phyloP scores from a whole-genome alignment of 768 basidiomycete species.

The Xerocomus brunneocitrinus region DNA sequence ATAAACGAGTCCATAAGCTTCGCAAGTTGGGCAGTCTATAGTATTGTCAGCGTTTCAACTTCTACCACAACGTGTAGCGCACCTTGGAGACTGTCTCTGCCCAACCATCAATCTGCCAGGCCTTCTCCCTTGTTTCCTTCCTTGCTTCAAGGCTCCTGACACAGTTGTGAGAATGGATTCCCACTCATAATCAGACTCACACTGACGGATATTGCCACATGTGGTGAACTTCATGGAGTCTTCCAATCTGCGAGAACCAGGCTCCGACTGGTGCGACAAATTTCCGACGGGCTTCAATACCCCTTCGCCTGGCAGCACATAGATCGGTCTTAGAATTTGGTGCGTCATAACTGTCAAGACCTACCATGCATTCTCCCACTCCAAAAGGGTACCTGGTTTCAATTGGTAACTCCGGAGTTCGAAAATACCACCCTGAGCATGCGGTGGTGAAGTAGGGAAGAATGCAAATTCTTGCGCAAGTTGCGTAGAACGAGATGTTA shows the following conservation, averaged over 20 bases:
- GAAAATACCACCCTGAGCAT: constrained; percentile 84
- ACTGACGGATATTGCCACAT: constrained; percentile 95
- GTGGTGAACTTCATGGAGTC: constrained; percentile 87
- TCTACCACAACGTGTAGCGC: constrained; percentile 13
- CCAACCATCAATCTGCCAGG: constrained; percentile 96
- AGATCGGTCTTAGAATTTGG: constrained; percentile 2
- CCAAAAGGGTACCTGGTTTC: constrained; percentile 83
- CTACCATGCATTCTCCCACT: constrained; percentile 94
- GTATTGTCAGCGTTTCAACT: constrained; percentile 1
- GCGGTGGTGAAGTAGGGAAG: constrained; percentile 87
- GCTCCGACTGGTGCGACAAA: constrained; percentile 84
- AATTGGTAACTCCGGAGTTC: constrained; percentile 88
- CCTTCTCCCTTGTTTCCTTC: constrained; percentile 81
- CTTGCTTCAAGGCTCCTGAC: constrained; percentile 68
- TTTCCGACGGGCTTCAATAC: constrained; percentile 88
- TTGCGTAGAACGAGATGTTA: constrained; percentile 70
- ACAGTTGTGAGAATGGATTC: constrained; percentile 8
- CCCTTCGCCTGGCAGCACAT: constrained; percentile 62
- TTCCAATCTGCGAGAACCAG: constrained; percentile 89
- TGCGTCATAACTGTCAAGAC: constrained; percentile 11
- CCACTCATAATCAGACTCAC: constrained; percentile 4
- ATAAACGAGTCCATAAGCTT: constrained; percentile 86
- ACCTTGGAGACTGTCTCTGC: constrained; percentile 92
- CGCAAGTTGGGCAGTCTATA: constrained; percentile 83
- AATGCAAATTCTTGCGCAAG: constrained; percentile 94